A percentile compares a stretch with the other conserved stretches of the same genome.
These are phyloP conservation scores for Xylaria sp. DNA, from an alignment of 2,329 filamentous ascomycete species.

Conservation along the genomic window DNA sequence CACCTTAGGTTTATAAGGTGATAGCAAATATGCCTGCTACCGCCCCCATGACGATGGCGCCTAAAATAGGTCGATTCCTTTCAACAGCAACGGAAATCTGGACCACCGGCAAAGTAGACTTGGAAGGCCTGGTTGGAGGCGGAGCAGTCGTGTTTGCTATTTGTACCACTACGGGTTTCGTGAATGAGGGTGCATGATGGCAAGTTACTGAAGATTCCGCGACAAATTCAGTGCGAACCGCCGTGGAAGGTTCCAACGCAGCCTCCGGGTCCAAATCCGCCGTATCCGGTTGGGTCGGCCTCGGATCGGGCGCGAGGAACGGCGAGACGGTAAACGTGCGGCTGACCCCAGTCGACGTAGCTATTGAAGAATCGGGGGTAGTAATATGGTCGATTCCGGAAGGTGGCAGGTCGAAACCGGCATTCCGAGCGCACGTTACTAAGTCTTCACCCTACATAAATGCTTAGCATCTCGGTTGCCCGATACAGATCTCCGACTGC, in stretches of 20 bases:
- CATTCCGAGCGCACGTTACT: conserved; percentile 50
- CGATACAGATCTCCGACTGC: neutral
- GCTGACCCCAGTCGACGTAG: conserved; percentile 24
- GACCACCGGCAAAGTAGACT: conserved; percentile 30
- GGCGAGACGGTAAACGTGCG: conserved; percentile 42
- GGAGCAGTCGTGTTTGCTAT: conserved; percentile 34
- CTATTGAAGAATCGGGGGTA: conserved; percentile 17
- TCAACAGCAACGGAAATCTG: conserved; percentile 40
- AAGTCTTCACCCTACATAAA: conserved; percentile 50
- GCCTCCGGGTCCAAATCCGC: neutral
- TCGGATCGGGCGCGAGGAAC: conserved; percentile 36
- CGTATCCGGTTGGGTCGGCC: conserved; percentile 24
- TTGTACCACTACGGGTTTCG: conserved; percentile 16
- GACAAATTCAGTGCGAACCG: neutral
- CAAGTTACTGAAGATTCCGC: conserved; percentile 14
- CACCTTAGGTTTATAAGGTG: conserved; percentile 28
- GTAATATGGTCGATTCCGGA: conserved; percentile 29
- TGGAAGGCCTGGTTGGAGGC: conserved; percentile 33
- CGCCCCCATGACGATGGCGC: conserved; percentile 26
- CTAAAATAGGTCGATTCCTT: conserved; percentile 13
- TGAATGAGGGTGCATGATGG: conserved; percentile 13
- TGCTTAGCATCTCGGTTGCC: conserved; percentile 34
- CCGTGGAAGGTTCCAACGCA: conserved; percentile 5
- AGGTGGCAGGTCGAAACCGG: conserved; percentile 49
- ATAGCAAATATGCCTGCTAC: conserved; percentile 34